phyloP scores from a whole-genome alignment of 148 eudicot genomes.

The Fagopyrum tataricum region DNA sequence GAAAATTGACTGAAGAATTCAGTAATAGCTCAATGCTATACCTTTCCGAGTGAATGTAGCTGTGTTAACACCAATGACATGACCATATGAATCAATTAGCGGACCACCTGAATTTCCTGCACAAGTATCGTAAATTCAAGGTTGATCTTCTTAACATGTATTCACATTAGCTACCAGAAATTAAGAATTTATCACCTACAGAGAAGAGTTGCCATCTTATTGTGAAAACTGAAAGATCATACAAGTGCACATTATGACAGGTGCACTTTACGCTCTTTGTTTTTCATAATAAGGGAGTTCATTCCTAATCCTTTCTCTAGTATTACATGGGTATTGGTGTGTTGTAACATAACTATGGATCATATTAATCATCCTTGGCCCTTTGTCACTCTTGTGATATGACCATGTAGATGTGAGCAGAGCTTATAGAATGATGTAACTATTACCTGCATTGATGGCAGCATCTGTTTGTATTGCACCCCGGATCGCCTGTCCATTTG shows the following conservation, averaged over 20 bases:
- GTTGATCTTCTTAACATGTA: neutral
- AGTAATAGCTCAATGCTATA: constrained; percentile 9
- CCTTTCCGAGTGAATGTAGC: constrained; percentile 95
- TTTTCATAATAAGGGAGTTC: no score
- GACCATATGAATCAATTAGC: constrained; percentile 77
- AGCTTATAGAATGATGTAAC: neutral
- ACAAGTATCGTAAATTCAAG: neutral
- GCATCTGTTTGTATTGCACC: constrained; percentile 99
- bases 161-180: neutral
- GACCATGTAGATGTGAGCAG: neutral
- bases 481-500: constrained; percentile 86
- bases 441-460: constrained; percentile 81
- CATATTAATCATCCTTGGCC: neutral
- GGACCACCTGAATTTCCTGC: constrained; percentile 98
- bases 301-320: no score
- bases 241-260: no score
- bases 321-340: neutral
- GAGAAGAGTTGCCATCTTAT: no score
- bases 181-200: neutral
- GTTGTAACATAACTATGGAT: neutral
- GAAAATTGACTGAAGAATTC: neutral
- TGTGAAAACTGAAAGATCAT: neutral
- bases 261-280: no score
- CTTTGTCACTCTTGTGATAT: neutral
- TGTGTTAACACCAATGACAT: constrained; percentile 91